Evolutionary conservation across 2,329 filamentous ascomycete genomes (phyloP).

Genomic region (Diplodia intermedia): DNA sequence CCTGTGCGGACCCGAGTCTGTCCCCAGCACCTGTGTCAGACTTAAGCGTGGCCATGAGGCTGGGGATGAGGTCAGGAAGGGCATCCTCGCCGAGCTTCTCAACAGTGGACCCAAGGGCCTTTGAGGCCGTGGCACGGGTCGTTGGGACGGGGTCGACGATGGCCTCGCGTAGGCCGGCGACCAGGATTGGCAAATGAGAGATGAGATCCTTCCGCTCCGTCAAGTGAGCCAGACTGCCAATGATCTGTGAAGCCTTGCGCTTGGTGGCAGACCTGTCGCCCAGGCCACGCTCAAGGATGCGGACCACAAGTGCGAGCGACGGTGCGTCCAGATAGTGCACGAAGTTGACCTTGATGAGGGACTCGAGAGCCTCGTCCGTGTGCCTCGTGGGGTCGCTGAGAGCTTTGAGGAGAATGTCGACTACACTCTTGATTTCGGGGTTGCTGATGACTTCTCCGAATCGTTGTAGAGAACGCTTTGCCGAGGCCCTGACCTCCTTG

Average conservation of each 20-base stretch:
- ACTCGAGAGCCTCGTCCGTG: constrained; percentile 91
- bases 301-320: constrained; percentile 90
- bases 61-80: constrained; percentile 94
- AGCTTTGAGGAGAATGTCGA: constrained; percentile 90
- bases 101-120: constrained; percentile 93
- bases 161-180: constrained; percentile 86
- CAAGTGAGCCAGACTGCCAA: constrained; percentile 94
- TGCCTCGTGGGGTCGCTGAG: constrained; percentile 97
- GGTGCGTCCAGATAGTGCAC: constrained; percentile 98
- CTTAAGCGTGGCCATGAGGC: constrained; percentile 96
- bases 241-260: constrained; percentile 94
- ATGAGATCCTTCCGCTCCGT: constrained; percentile 95
- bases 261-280: constrained; percentile 93
- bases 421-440: constrained; percentile 92
- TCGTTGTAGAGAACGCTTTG: constrained; percentile 94
- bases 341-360: constrained; percentile 97
- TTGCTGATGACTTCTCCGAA: constrained; percentile 99
- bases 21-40: constrained; percentile 97
- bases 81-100: constrained; percentile 98
- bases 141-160: constrained; percentile 96
- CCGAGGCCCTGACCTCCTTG: constrained; percentile 91
- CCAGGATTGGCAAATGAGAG: constrained; percentile 87
- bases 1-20: constrained; percentile 93
- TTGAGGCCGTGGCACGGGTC: constrained; percentile 93
- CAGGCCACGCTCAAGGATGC: constrained; percentile 91